phyloP scores from a whole-genome alignment of 257 asterid genomes.

The Gentiana straminea region DNA sequence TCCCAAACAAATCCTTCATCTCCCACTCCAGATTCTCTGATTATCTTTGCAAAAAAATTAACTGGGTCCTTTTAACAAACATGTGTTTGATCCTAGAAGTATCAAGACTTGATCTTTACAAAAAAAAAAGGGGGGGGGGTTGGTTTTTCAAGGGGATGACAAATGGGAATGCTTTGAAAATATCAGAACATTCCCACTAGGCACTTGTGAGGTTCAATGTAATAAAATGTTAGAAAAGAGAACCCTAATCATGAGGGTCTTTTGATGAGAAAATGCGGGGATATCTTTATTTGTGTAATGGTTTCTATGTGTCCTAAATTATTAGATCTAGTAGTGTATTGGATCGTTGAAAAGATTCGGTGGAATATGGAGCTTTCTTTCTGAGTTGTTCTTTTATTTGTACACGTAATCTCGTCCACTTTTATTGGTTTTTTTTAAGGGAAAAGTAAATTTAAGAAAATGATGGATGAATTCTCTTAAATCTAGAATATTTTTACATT shows the following conservation, averaged over 20 bases:
- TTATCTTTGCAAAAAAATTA: background rate
- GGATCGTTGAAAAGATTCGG: too few relatives aligned
- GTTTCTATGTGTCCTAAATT: background rate
- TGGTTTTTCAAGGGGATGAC: constrained; percentile 13
- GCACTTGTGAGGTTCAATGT: background rate
- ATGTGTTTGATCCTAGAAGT: too few relatives aligned
- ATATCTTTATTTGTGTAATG: constrained; percentile 1
- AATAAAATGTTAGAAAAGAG: constrained; percentile 6
- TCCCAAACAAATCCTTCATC: constrained; percentile 77
- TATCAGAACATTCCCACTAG: constrained; percentile 26
- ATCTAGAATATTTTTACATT: too few relatives aligned
- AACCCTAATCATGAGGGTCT: background rate
- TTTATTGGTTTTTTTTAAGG: too few relatives aligned
- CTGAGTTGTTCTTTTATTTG: too few relatives aligned
- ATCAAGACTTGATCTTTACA: constrained; percentile 35
- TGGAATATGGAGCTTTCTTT: too few relatives aligned
- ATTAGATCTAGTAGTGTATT: too few relatives aligned
- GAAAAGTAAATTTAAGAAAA: too few relatives aligned
- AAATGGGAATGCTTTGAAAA: constrained; percentile 14
- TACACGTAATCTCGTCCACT: too few relatives aligned
- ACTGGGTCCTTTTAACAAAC: constrained; percentile 5
- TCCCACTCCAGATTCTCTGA: constrained; percentile 13
- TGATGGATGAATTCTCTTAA: too few relatives aligned
- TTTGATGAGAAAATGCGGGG: constrained; percentile 10
- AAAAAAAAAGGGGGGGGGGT: constrained; percentile 4